These are phyloP conservation scores for Aspergillus tubingensis DNA, from an alignment of 2,329 filamentous ascomycete genomes.

Conservation along the genomic window DNA sequence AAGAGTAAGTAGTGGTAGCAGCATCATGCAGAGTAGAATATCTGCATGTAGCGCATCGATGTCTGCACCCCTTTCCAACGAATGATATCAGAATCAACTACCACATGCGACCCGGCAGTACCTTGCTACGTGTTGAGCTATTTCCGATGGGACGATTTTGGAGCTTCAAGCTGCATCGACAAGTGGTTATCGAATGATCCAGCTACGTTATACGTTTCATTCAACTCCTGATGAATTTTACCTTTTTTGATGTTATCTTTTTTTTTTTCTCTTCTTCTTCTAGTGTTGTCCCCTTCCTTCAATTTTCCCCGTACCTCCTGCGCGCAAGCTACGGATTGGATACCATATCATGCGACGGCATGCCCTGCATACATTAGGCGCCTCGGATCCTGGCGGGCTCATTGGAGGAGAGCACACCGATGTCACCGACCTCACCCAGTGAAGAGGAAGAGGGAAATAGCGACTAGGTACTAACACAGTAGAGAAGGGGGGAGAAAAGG, in stretches of 20 bases:
- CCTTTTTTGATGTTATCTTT: not conserved
- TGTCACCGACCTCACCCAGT: slow-evolving; percentile 8
- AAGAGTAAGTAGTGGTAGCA: not conserved
- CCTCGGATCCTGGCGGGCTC: slow-evolving; percentile 3
- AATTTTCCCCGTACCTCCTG: slow-evolving; percentile 1
- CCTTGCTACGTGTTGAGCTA: not conserved
- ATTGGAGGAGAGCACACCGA: slow-evolving; percentile 2
- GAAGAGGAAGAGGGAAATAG: not conserved
- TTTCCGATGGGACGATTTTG: not conserved
- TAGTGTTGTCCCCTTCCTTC: not conserved
- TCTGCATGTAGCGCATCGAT: not conserved
- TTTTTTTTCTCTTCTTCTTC: too few species aligned
- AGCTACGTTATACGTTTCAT: not conserved
- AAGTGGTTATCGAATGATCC: not conserved
- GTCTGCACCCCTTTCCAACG: not conserved
- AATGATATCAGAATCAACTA: slow-evolving; percentile 1
- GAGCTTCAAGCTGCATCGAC: not conserved
- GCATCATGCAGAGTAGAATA: not conserved
- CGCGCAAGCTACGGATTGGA: slow-evolving; percentile 14
- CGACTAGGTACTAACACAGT: too few species aligned
- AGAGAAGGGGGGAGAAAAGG: not conserved
- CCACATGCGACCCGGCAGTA: slow-evolving; percentile 1
- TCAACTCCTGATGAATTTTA: not conserved
- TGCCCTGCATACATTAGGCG: slow-evolving; percentile 18
- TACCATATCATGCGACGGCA: slow-evolving; percentile 18